Evolutionary conservation across 495 filamentous ascomycete genomes (phyloP).

Genomic region (Extremus antarcticus): DNA sequence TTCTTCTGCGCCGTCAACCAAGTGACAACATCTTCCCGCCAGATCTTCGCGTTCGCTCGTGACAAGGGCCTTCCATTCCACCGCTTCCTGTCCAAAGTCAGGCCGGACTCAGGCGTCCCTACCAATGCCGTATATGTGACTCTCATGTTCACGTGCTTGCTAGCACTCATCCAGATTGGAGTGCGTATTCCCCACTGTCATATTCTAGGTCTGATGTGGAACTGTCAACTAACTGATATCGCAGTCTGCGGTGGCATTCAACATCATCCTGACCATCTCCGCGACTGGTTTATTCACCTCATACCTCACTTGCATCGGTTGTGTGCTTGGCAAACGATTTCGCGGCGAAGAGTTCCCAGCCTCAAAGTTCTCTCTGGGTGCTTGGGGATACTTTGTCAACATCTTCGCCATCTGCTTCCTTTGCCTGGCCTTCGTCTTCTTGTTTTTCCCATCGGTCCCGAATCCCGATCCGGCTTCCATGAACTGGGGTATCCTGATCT

Average conservation of each 20-base stretch:
- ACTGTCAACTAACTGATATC: constrained; percentile 27
- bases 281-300: constrained; percentile 36
- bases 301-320: constrained; percentile 41
- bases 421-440: background rate
- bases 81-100: no score
- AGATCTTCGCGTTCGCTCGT: constrained; percentile 40
- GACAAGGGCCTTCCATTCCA: no score
- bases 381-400: constrained; percentile 34
- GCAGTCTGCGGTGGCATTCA: constrained; percentile 39
- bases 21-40: background rate
- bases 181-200: background rate
- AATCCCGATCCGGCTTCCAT: constrained; percentile 6
- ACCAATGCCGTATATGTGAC: constrained; percentile 31
- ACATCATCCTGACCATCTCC: constrained; percentile 39
- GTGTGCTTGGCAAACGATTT: constrained; percentile 33
- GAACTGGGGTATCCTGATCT: constrained; percentile 7
- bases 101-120: constrained; percentile 31
- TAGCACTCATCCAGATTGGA: constrained; percentile 6
- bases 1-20: constrained; percentile 1
- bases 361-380: constrained; percentile 41
- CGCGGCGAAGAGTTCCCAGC: constrained; percentile 30
- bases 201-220: no score
- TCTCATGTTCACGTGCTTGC: constrained; percentile 10
- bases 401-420: constrained; percentile 34
- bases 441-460: constrained; percentile 40